phyloP scores from a whole-genome alignment of 179 eudicot species.

The Heliamphora pulchella region DNA sequence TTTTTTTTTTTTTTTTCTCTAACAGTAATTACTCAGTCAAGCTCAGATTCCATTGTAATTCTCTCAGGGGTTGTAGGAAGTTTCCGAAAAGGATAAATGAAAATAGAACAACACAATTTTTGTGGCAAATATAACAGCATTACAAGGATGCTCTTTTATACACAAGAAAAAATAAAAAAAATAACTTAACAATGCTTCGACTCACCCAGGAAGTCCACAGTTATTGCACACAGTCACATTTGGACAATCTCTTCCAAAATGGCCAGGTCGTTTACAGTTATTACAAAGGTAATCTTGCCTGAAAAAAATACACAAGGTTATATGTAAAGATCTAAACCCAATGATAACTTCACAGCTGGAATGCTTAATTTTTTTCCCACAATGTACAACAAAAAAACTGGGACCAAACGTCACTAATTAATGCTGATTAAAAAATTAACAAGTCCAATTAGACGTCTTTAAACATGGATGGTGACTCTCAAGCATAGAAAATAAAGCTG shows the following conservation, averaged over 20 bases:
- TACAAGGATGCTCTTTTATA: background rate
- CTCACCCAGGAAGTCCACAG: constrained; percentile 69
- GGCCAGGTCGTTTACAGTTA: constrained; percentile 67
- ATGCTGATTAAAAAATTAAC: background rate
- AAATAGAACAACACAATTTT: background rate
- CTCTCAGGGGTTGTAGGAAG: background rate
- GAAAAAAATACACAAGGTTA: constrained; percentile 17
- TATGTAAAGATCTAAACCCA: background rate
- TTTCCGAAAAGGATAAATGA: background rate
- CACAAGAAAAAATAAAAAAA: background rate
- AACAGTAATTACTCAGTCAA: too few relatives aligned
- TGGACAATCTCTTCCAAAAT: constrained; percentile 62
- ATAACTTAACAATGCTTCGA: background rate
- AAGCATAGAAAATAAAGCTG: background rate
- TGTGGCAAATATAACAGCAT: background rate
- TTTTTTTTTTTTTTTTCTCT: too few relatives aligned
- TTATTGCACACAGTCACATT: constrained; percentile 70
- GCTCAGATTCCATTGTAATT: background rate
- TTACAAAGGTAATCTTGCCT: constrained; percentile 54
- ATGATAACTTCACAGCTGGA: background rate
- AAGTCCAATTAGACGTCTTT: background rate
- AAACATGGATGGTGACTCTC: background rate
- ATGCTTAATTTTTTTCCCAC: background rate
- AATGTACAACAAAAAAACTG: background rate
- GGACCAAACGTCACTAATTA: background rate